Conservation (phyloP, 371 early-diverging fungal genomes). For the Rhizopus sp. region DNA sequence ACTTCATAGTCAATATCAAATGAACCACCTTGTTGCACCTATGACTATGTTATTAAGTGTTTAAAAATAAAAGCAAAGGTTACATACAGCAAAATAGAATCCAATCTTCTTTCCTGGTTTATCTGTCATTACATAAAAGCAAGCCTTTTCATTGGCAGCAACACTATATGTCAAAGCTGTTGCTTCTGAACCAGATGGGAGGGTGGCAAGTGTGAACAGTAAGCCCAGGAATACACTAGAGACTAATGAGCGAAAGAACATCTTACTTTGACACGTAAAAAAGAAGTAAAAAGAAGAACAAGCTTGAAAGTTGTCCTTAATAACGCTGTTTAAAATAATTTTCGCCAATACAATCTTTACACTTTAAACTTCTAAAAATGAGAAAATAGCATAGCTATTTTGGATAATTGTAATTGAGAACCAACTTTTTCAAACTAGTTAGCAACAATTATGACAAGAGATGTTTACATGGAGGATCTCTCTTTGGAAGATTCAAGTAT, state of each 20-base stretch:
- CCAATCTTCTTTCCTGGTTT: constrained; percentile 82
- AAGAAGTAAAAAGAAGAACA: not conserved
- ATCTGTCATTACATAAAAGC: constrained; percentile 76
- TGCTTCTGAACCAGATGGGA: constrained; percentile 30
- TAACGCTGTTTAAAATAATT: constrained; percentile 3
- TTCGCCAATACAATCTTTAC: not conserved
- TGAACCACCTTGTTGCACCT: constrained; percentile 71
- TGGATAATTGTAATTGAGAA: not conserved
- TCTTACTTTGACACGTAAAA: not conserved
- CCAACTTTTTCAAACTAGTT: not conserved
- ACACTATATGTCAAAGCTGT: constrained; percentile 85
- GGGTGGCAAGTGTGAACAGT: not conserved
- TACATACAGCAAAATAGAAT: constrained; percentile 94
- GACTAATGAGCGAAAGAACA: not conserved
- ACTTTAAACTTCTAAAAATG: not conserved
- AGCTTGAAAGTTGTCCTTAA: not conserved
- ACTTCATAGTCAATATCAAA: constrained; percentile 92
- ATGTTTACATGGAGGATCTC: too few relatives aligned
- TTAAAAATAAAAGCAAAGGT: too few relatives aligned
- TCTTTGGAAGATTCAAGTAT: too few relatives aligned
- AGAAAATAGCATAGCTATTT: not conserved
- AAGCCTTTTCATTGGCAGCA: constrained; percentile 84
- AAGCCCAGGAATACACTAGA: not conserved
- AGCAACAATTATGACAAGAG: too few relatives aligned
- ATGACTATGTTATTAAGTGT: not conserved